Base-by-base conservation (phyloP, 1,284 basidiomycete genomes). In the Ustilago bromivora region DNA sequence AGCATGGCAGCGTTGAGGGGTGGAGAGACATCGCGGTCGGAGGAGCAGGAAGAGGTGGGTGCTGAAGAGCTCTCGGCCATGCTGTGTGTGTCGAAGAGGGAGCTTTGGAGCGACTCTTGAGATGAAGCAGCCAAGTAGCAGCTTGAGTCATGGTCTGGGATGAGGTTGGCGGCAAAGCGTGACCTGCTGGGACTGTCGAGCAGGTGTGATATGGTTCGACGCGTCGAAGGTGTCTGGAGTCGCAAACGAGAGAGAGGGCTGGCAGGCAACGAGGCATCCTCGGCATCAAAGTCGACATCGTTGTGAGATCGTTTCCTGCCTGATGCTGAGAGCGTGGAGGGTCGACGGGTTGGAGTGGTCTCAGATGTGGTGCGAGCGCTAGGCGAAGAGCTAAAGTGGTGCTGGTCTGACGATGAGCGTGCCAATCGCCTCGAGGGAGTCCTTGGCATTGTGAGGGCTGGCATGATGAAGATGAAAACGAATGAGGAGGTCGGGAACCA, bases 111-210 rank as follows among this genome's bases (percentile, higher is more conserved):
- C 10, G 80, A 79, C 5, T 66, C 74, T 49, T 83, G 80, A 2
- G 76, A 80, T 4, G 74, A 76, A 34, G 57, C 47, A 9, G 76
- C 71, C 51, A 79, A 78, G 69, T 77, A 81, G 43, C 69, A 70
- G 34, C 61, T 64, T 17, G 49, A 66, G 13, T 72, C 71, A 13
- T 82, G 71, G 53, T 72, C 64, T n/a, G 68, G 66, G 28, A 49
- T 60, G 31, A 63, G 19, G 9, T 60, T 56, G 11, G 66, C 38
- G 10, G 64, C 47, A 55, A 41, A 66, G 54, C 66, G 71, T 8
- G 66, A 64, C 41, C 60, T 63, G 57, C 53, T 66, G 13, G 76
- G 66, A 28, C 66, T 73, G 71, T 65, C 58, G 71, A 68, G 58
- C 6, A 54, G 52, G 5, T 61, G 55, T 2, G 47, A 36, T 23